Evolutionary conservation across 202 grass and related monocot genomes (phyloP).

Genomic region (Alloteropsis angusta): DNA sequence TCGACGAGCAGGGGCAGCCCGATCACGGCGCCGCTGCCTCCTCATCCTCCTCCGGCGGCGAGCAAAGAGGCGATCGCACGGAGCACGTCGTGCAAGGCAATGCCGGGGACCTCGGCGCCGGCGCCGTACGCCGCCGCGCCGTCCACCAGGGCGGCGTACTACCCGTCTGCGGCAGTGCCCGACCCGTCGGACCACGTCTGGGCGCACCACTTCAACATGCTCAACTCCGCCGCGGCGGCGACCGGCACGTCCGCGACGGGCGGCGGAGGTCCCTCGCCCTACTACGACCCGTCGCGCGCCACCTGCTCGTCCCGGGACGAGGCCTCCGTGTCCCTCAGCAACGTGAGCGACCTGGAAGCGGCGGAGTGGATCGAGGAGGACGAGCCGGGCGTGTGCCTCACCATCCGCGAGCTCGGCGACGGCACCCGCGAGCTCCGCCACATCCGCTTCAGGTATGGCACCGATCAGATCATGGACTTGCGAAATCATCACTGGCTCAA

Average conservation of each 20-base stretch:
- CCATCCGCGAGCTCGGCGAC: constrained; percentile 89
- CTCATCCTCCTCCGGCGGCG: background rate
- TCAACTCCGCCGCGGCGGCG: constrained; percentile 26
- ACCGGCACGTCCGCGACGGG: constrained; percentile 20
- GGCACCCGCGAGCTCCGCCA: constrained; percentile 85
- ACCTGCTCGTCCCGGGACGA: constrained; percentile 82
- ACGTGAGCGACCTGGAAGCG: constrained; percentile 64
- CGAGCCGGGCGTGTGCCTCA: constrained; percentile 91
- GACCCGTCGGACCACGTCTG: constrained; percentile 82
- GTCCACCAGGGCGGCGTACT: constrained; percentile 41
- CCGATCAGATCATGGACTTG: background rate
- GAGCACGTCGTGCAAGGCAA: constrained; percentile 29
- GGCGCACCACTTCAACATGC: constrained; percentile 63
- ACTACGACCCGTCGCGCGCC: constrained; percentile 54
- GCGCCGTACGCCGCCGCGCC: constrained; percentile 18
- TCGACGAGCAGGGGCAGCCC: constrained; percentile 65
- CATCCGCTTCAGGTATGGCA: constrained; percentile 67
- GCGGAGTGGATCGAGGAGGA: constrained; percentile 89
- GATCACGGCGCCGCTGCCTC: background rate
- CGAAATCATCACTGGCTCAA: background rate
- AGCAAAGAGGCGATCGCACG: constrained; percentile 23
- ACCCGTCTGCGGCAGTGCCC: constrained; percentile 49
- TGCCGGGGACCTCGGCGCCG: constrained; percentile 10
- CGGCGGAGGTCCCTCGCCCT: constrained; percentile 12
- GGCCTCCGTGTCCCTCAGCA: constrained; percentile 85